A percentile compares a stretch with the other conserved stretches of the same genome.
phyloP scores from a whole-genome alignment of 768 basidiomycete genomes.

The Tricholoma terreum region DNA sequence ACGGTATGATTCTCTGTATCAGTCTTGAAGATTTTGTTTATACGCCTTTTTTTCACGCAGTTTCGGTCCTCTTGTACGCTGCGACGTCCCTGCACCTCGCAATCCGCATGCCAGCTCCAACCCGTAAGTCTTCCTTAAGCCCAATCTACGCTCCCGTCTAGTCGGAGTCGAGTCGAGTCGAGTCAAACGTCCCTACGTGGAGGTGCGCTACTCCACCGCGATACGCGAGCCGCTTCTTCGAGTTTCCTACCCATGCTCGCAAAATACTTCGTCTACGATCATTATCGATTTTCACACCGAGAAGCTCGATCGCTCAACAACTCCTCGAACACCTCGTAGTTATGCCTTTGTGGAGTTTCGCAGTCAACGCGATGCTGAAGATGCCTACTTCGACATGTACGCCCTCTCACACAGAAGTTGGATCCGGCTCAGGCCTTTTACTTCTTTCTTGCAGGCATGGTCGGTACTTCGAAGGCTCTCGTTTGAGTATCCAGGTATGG shows the following conservation, averaged over 20 bases:
- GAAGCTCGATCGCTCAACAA: slow-evolving; percentile 50
- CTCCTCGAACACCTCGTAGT: slow-evolving; percentile 48
- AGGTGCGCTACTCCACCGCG: slow-evolving; percentile 24
- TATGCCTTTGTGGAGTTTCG: slow-evolving; percentile 88
- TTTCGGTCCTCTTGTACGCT: slow-evolving; percentile 79
- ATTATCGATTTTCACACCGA: slow-evolving; percentile 33
- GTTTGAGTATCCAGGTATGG: slow-evolving; percentile 70
- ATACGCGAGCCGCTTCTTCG: slow-evolving; percentile 14
- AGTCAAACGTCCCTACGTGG: slow-evolving; percentile 27
- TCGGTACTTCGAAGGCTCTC: slow-evolving; percentile 67
- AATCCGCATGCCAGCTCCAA: slow-evolving; percentile 71
- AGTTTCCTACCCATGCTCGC: slow-evolving; percentile 24
- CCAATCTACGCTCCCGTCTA: slow-evolving; percentile 21
- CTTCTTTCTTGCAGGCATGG: slow-evolving; percentile 57
- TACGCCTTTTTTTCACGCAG: slow-evolving; percentile 37
- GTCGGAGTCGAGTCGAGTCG: slow-evolving; percentile 25
- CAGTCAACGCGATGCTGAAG: slow-evolving; percentile 73
- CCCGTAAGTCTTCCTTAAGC: slow-evolving; percentile 63
- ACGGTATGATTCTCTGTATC: slow-evolving; percentile 42
- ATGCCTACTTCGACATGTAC: slow-evolving; percentile 82
- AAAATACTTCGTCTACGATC: slow-evolving; percentile 20
- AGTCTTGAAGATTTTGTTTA: background rate
- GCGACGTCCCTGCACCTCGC: slow-evolving; percentile 86
- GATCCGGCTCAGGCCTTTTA: background rate
- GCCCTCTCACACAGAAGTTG: slow-evolving; percentile 19